Base-by-base conservation (phyloP, 2,329 filamentous ascomycete species). In the Pseudomassariella vexata region DNA sequence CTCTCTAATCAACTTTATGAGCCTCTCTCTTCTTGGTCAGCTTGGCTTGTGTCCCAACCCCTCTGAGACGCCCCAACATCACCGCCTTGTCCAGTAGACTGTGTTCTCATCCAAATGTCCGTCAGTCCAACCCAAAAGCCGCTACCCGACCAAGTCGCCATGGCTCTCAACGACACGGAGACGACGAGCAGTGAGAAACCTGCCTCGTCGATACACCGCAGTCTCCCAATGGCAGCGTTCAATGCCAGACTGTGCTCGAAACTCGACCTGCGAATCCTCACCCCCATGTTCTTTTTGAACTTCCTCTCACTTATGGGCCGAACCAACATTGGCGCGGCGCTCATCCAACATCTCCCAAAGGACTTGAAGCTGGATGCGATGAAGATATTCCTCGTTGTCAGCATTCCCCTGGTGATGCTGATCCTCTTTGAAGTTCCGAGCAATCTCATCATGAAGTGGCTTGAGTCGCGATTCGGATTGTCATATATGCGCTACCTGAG, bases 211-310 rank as follows among this genome's bases (percentile, higher is more conserved):
- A n/a, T n/a, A n/a, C n/a, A n/a, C n/a, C n/a, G n/a, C n/a, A n/a
- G n/a, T n/a, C n/a, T n/a, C n/a, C n/a, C 9, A 9, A 6, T 7
- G 12, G 16, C 16, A 11, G 16, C 9, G 8, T 28, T 18, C 26
- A 19, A 28, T 11, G 15, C 26, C 6, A 28, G 14, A 19, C 15
- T 28, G 12, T 28, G 26, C 15, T n/a, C 12, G 17, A 19, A 28
- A 12, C 26, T 28, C 1, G 26, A 28, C 15, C 9, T 28, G 5
- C 23, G 15, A 10, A 33, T 26, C 4, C 22, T 33, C 5, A 33
- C 24, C 11, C 45, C 49, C 2, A 49, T 52, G 30, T 41, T 52
- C 18, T 49, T 52, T 25, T 36, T 52, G 21, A 50, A 52, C 36
- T 52, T 50, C 20, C 27, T 49, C 4, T 49, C 45, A 5, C 39